Conservation (phyloP, 345 rosid species). For the Alliaria petiolata region DNA sequence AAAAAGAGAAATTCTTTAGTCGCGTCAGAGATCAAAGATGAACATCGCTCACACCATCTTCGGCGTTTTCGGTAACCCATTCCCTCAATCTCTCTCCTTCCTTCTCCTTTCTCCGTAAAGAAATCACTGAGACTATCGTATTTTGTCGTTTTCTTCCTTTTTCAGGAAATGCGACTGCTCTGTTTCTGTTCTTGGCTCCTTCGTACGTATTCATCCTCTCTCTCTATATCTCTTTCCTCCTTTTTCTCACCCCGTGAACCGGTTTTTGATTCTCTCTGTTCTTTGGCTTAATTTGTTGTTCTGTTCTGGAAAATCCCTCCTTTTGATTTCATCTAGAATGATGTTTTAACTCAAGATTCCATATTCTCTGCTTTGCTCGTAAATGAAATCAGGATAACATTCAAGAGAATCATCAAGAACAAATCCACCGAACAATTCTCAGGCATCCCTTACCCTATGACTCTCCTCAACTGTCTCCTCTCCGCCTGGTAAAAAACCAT, state of each 20-base stretch:
- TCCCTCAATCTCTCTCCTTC: constrained; percentile 7
- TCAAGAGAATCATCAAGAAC: constrained; percentile 64
- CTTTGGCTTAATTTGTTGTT: background rate
- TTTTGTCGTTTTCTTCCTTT: background rate
- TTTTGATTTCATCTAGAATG: background rate
- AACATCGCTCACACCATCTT: constrained; percentile 69
- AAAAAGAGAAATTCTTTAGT: background rate
- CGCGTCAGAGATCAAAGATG: constrained; percentile 35
- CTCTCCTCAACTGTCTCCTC: constrained; percentile 93
- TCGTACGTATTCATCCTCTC: constrained; percentile 40
- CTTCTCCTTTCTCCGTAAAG: background rate
- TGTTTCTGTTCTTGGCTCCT: constrained; percentile 93
- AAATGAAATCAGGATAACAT: constrained; percentile 60
- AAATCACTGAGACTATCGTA: background rate
- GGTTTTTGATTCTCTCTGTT: background rate
- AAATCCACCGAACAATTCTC: constrained; percentile 88
- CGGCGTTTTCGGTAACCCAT: constrained; percentile 71
- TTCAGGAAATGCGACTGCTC: constrained; percentile 94
- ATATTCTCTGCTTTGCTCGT: background rate
- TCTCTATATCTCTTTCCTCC: background rate
- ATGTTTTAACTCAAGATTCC: background rate
- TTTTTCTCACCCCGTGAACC: background rate
- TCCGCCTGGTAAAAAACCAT: constrained; percentile 68
- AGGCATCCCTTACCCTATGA: constrained; percentile 94
- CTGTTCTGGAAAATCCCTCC: background rate